Evolutionary conservation across 805 yeast genomes (phyloP), one percentile per base, ranked within the genome.

Genomic region (Lipomyces japonicus): DNA sequence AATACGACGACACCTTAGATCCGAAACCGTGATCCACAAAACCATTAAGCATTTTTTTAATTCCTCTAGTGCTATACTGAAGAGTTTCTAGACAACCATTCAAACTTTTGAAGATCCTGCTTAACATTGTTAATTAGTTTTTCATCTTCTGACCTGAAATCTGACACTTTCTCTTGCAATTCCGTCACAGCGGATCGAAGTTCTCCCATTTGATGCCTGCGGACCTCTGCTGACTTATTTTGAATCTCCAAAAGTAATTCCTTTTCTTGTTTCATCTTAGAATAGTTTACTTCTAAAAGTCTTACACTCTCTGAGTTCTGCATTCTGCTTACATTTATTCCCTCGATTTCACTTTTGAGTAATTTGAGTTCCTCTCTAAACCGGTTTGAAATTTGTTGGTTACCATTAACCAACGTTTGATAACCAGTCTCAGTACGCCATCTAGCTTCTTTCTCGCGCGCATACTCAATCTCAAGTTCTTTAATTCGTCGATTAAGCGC

Each of bases 71-170:
- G 36, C 22, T 25, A 19, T 7, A 14, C 22, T 10, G 39, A 21
- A 10, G 56, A 37, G 37, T 51, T 53, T 21, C 37, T 18, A 10
- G n/a, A 24, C 40, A 51, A 46, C 56, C 58, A 53, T 25, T 26
- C 25, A 10, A 52, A 10, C 21, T 42, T 39, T 16, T 47, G 35
- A 3, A 52, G 28, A 22, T 46, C 57, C 2, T 24, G 23, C 23
- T 35, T 51, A 21, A 44, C 50, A 4, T 25, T n/a, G n/a, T 23
- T 34, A 19, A 45, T 16, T 3, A 53, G 23, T 26, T 36, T 42
- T 10, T 39, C 50, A 19, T 52, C 57, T 14, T 18, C 28, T 18
- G 18, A 9, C 21, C 23, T 19, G 37, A 26, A 42, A n/a, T 23
- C 22, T 22, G 42, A 28, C 23, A 51, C 46, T 22, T 38, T 37